Evolutionary conservation across 768 basidiomycete genomes (phyloP).

Genomic region (Paxillus rubicundulus): DNA sequence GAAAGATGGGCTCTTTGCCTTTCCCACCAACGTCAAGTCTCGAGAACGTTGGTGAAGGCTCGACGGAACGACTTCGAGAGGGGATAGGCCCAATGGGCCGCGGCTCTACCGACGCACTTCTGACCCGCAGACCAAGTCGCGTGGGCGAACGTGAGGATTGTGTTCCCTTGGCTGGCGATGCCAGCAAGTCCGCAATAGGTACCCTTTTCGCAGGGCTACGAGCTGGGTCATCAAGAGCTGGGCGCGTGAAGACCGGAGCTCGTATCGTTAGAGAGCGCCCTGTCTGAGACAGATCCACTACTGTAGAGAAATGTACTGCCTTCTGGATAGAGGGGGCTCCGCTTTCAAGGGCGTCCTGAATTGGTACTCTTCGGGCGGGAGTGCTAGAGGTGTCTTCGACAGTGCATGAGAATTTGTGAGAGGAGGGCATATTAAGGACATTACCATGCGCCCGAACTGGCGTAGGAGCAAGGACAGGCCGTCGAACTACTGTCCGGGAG

Average conservation of each 20-base stretch:
- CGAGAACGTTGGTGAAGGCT: conserved; percentile 14
- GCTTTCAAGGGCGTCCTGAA: conserved; percentile 48
- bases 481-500: conserved; percentile 21
- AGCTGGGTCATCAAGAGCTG: conserved; percentile 35
- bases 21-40: conserved; percentile 13
- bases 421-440: conserved; percentile 20
- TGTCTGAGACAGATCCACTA: conserved; percentile 19
- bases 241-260: conserved; percentile 42
- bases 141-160: conserved; percentile 13
- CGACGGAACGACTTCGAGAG: conserved; percentile 31
- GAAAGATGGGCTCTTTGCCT: conserved; percentile 21
- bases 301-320: conserved; percentile 33
- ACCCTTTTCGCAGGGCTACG: conserved; percentile 37
- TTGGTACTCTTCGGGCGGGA: conserved; percentile 63
- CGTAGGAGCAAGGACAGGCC: conserved; percentile 30
- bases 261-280: conserved; percentile 13
- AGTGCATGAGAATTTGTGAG: conserved; percentile 35
- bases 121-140: conserved; percentile 20
- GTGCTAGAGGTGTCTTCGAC: conserved; percentile 45
- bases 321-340: conserved; percentile 52
- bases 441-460: conserved; percentile 20
- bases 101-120: conserved; percentile 38
- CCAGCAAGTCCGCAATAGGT: conserved; percentile 25
- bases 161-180: conserved; percentile 24
- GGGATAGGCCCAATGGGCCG: conserved; percentile 11